phyloP scores from a whole-genome alignment of 1,284 basidiomycete species.

The Leccinum griseonigrum region DNA sequence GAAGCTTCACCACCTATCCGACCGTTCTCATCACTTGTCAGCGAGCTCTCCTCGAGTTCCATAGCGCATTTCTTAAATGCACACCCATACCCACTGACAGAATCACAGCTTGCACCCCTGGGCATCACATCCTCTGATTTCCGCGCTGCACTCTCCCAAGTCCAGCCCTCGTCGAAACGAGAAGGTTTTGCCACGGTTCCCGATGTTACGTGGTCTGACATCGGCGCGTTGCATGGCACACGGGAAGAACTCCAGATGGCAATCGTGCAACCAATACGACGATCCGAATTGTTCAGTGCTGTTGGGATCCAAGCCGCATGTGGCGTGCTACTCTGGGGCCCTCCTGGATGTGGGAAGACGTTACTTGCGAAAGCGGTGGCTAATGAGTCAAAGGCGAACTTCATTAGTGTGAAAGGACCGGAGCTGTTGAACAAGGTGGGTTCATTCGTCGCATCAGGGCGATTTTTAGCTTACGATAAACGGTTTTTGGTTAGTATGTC shows the following conservation, averaged over 20 bases:
- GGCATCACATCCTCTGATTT: slow-evolving; percentile 85
- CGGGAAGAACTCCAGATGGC: slow-evolving; percentile 96
- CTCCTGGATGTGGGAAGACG: slow-evolving; percentile 88
- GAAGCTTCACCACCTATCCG: slow-evolving; percentile 16
- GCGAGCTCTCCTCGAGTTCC: slow-evolving; percentile 55
- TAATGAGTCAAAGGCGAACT: slow-evolving; percentile 92
- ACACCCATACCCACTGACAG: slow-evolving; percentile 79
- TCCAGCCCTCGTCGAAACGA: slow-evolving; percentile 95
- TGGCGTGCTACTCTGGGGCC: neutral
- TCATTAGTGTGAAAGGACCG: slow-evolving; percentile 97
- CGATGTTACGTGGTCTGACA: slow-evolving; percentile 92
- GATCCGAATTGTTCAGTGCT: slow-evolving; percentile 83
- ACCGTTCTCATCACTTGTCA: slow-evolving; percentile 44
- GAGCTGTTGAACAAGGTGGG: slow-evolving; percentile 91
- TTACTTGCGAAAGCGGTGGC: slow-evolving; percentile 95
- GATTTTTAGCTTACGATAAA: neutral
- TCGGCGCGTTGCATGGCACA: slow-evolving; percentile 87
- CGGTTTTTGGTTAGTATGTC: slow-evolving; percentile 70
- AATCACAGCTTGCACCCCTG: slow-evolving; percentile 75
- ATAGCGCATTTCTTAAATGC: slow-evolving; percentile 88
- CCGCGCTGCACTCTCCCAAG: slow-evolving; percentile 71
- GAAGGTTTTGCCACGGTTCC: slow-evolving; percentile 98
- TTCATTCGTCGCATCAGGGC: neutral
- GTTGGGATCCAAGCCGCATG: neutral
- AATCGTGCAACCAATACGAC: slow-evolving; percentile 91